Evolutionary conservation across 306 rosid genomes (phyloP).

Genomic region (Clitoria ternatea): DNA sequence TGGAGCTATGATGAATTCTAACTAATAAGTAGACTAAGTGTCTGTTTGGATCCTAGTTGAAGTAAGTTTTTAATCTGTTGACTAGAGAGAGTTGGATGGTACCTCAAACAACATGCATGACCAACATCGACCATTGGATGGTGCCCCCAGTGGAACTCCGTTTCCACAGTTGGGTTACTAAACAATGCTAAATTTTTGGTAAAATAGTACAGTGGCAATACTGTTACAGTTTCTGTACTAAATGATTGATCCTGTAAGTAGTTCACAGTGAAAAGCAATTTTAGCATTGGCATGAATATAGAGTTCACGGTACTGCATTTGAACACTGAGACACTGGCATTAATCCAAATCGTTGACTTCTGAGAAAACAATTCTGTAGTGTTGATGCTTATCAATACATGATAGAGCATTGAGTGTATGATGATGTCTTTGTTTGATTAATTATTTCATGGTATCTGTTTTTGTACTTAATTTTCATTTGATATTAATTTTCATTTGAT

Average conservation of each 20-base stretch:
- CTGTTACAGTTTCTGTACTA: neutral
- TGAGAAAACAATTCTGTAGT: neutral
- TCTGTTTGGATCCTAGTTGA: too few relatives aligned
- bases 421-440: neutral
- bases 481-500: neutral
- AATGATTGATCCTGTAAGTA: neutral
- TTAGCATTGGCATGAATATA: neutral
- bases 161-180: too few relatives aligned
- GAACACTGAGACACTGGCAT: neutral
- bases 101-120: too few relatives aligned
- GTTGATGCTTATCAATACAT: neutral
- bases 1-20: too few relatives aligned
- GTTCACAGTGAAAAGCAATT: neutral
- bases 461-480: conserved; percentile 3
- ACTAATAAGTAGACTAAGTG: too few relatives aligned
- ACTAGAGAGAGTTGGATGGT: too few relatives aligned
- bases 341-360: neutral
- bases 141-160: too few relatives aligned
- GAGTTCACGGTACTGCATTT: neutral
- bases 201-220: too few relatives aligned
- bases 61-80: too few relatives aligned
- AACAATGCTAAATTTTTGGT: too few relatives aligned
- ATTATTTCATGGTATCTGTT: neutral
- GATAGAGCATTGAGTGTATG: neutral
- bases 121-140: too few relatives aligned